Evolutionary conservation across 768 basidiomycete genomes (phyloP), one percentile per base, ranked within the genome.

Genomic region (Tricholoma saponaceum): DNA sequence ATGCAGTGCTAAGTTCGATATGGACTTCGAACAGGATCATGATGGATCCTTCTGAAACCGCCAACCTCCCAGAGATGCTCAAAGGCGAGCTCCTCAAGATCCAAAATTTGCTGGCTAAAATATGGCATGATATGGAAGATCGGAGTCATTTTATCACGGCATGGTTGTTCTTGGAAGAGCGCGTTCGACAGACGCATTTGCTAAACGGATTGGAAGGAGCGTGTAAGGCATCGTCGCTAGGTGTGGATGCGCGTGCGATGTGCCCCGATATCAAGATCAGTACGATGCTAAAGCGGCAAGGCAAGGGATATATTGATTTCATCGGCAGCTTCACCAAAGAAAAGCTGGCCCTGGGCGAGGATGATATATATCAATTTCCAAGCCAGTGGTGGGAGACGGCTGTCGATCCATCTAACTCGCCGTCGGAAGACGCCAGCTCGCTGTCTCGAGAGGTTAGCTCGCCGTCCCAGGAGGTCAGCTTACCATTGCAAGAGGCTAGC

Each of bases 361-460:
- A 55, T 9, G 46, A 33, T 41, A 23, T 59, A 9, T 66, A 51
- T 32, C 33, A 25, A 28, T 10, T 59, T 33, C 64, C 64, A n/a
- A 66, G 58, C 51, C 43, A 44, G 28, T 64, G 64, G 64, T 64
- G 61, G 64, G 58, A 59, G 16, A 37, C 55, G 16, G 63, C 56
- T 23, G 49, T 56, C 18, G 50, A 53, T 53, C 16, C 47, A 58
- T 35, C 23, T 7, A 12, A 41, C 51, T 18, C 26, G 39, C 35
- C 53, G 55, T 12, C 12, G 14, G 13, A 51, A 52, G 37, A 26
- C 22, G 51, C 35, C 43, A 44, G 9, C 43, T 44, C 43, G 0
- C 20, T 14, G 26, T 20, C 50, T 3, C 50, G 10, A 51, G 26
- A 28, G 18, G 50, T 51, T 18, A 35, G 39, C 50, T 30, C 28